Evolutionary conservation across 208 protist genomes (phyloP).

Genomic region (Trypanosoma caninum): DNA sequence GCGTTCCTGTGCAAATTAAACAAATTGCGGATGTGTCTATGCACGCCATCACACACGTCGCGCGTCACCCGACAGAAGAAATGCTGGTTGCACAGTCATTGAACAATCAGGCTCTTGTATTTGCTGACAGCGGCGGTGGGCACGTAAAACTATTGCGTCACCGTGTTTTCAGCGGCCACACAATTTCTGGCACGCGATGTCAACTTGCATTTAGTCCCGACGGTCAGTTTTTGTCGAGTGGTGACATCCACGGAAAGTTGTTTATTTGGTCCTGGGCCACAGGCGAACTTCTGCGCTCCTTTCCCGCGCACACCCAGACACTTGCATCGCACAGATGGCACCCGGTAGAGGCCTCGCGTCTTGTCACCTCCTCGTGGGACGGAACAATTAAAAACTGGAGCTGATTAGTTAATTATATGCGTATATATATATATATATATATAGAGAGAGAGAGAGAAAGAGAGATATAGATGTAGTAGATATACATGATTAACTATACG

Average conservation of each 20-base stretch:
- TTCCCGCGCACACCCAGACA: slow-evolving; percentile 83
- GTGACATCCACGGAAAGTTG: slow-evolving; percentile 90
- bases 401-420: slow-evolving; percentile 26
- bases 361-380: slow-evolving; percentile 95
- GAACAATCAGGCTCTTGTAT: slow-evolving; percentile 95
- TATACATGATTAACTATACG: neutral
- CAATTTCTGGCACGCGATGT: slow-evolving; percentile 92
- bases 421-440: slow-evolving; percentile 14
- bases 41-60: slow-evolving; percentile 90
- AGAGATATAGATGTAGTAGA: neutral
- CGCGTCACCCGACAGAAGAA: slow-evolving; percentile 88
- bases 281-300: slow-evolving; percentile 74
- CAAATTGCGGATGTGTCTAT: slow-evolving; percentile 94
- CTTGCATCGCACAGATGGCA: slow-evolving; percentile 92
- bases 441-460: neutral
- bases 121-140: slow-evolving; percentile 73
- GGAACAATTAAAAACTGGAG: slow-evolving; percentile 91
- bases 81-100: slow-evolving; percentile 93
- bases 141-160: slow-evolving; percentile 75
- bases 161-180: slow-evolving; percentile 92
- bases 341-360: slow-evolving; percentile 85
- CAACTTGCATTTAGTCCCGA: slow-evolving; percentile 92
- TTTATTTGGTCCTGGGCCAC: slow-evolving; percentile 95
- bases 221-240: slow-evolving; percentile 86
- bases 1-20: slow-evolving; percentile 96